Evolutionary conservation across 2,329 filamentous ascomycete genomes (phyloP), one percentile per base, ranked within the genome.

Genomic region (Pseudogymnoascus sp.): DNA sequence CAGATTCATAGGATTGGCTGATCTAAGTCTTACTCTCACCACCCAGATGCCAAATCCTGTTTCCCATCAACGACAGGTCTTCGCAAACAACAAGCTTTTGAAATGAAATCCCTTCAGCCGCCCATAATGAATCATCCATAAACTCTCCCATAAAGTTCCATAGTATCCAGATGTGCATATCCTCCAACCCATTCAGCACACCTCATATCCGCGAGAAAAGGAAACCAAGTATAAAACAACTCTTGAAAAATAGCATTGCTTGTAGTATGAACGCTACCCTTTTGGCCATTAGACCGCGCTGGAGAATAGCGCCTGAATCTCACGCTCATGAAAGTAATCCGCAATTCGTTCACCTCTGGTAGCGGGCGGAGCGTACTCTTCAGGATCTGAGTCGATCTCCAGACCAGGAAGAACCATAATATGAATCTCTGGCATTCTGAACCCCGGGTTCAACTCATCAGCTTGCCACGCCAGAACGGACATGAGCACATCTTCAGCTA

Each of bases 301-400:
- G 29, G 50, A 56, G 17, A 56, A 56, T 9, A 56, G 50, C 11
- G 50, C 50, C 2, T 56, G 50, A 4, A 56, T 56, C 29, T 56
- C 10, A 13, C 10, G 50, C 29, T 56, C 50, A 56, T 56, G 50
- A 19, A 33, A 56, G 2, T 56, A 15, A 6, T 56, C 50, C 21
- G 29, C n/a, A 19, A 56, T 56, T 33, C 50, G 29, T 33, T 56
- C 50, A n/a, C 50, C 50, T 33, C 50, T 56, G 17, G 29, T 56
- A 35, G 50, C n/a, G 4, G 50, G 29, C 11, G 50, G 50, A 15
- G 50, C 50, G 50, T 56, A 56, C 10, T 56, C 50, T 21, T 19
- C 50, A 35, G 50, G 50, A 56, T 56, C 50, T 21, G 50, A 56
- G 50, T 56, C 50, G 17, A 56, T 33, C 29, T 56, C 50, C 29